A percentile compares a stretch with the other conserved stretches of the same genome.
Conservation (phyloP, 352 stramenopile genomes). For the Pythium folliculosum region DNA sequence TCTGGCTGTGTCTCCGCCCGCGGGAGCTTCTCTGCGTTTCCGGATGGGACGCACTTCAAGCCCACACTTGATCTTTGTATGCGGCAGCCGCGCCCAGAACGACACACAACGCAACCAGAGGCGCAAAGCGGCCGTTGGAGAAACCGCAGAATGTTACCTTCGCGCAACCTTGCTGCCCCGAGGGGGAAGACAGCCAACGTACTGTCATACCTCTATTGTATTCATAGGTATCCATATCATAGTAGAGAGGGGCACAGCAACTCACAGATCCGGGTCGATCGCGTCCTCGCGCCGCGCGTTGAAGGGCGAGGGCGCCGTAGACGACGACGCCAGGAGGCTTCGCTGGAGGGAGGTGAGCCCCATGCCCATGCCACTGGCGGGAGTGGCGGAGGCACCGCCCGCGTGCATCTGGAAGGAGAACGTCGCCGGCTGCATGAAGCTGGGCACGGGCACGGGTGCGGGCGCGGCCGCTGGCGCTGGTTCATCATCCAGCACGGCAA, state of each 20-base stretch:
- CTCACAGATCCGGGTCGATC: slow-evolving; percentile 71
- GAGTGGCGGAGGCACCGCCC: too few relatives aligned
- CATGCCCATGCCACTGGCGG: too few relatives aligned
- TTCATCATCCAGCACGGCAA: slow-evolving; percentile 58
- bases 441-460: slow-evolving; percentile 26
- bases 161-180: slow-evolving; percentile 13
- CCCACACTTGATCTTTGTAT: slow-evolving; percentile 31
- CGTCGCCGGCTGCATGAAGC: slow-evolving; percentile 68
- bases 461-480: slow-evolving; percentile 34
- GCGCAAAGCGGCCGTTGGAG: slow-evolving; percentile 19
- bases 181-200: background rate
- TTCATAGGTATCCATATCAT: slow-evolving; percentile 25
- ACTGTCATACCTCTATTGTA: slow-evolving; percentile 14
- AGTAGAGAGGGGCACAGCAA: slow-evolving; percentile 8
- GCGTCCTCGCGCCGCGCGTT: too few relatives aligned
- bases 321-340: slow-evolving; percentile 15
- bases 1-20: too few relatives aligned
- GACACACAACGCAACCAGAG: background rate
- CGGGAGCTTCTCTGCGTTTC: slow-evolving; percentile 9
- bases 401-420: slow-evolving; percentile 50
- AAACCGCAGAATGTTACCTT: slow-evolving; percentile 34
- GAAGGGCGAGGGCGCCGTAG: background rate
- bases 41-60: slow-evolving; percentile 21
- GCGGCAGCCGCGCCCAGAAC: background rate
- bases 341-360: slow-evolving; percentile 28